phyloP scores from a whole-genome alignment of 75 land plant genomes.

The Larix kaempferi region DNA sequence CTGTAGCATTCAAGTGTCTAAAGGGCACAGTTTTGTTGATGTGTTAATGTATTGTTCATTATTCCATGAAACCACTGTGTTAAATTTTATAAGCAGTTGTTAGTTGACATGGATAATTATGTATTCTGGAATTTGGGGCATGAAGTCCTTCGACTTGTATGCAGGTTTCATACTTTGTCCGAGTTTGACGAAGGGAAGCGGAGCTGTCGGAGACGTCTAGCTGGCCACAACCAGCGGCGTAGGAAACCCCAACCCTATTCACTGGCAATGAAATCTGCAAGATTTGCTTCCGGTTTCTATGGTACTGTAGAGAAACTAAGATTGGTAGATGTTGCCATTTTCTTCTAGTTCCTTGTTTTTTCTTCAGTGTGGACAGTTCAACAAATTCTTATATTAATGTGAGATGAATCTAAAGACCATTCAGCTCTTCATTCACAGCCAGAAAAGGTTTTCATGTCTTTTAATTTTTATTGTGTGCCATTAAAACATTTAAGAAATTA shows the following conservation, averaged over 20 bases:
- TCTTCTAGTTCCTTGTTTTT: background rate
- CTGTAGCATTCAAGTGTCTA: background rate
- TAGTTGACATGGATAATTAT: background rate
- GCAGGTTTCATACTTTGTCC: slow-evolving; percentile 48
- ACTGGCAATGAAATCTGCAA: slow-evolving; percentile 10
- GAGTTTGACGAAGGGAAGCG: slow-evolving; percentile 72
- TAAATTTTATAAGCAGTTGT: background rate
- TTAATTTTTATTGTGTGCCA: too few relatives aligned
- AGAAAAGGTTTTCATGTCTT: background rate
- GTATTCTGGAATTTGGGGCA: background rate
- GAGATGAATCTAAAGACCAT: background rate
- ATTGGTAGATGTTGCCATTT: background rate
- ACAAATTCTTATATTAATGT: background rate
- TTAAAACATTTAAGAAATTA: background rate
- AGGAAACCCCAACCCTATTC: slow-evolving; percentile 59
- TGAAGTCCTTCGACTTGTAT: background rate
- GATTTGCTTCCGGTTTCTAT: slow-evolving; percentile 20
- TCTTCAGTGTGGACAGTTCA: background rate
- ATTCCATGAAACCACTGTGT: background rate
- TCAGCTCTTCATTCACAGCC: background rate
- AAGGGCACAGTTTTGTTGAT: too few relatives aligned
- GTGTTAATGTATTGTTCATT: background rate
- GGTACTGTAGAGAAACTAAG: slow-evolving; percentile 12
- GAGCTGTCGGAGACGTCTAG: slow-evolving; percentile 65
- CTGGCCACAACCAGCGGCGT: slow-evolving; percentile 64